Evolutionary conservation across 2,329 filamentous ascomycete genomes (phyloP), one percentile per base, ranked within the genome.

Genomic region (Fonsecaea multimorphosa): DNA sequence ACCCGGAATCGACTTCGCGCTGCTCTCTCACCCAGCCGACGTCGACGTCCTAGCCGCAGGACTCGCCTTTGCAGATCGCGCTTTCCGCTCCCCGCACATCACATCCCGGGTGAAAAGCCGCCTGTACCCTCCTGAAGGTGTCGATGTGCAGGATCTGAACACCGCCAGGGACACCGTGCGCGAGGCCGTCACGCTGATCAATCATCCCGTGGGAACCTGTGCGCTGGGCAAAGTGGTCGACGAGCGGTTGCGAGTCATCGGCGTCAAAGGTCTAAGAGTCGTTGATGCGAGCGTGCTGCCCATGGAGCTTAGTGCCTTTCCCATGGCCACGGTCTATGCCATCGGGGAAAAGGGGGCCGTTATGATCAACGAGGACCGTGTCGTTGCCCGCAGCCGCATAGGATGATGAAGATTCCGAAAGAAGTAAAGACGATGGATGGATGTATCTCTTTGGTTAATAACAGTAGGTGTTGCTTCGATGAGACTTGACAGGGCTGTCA

Each of bases 1-100:
- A 1, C 81, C 82, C 0, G 69, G 76, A 19, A 78, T 82, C 64
- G 76, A 84, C 66, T 80, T 82, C 0, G 78, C 78, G 59, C 83
- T 76, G 67, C 74, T 84, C 2, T 76, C 75, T 0, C 74, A 79
- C 34, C 68, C 76, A 19, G 75, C 78, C 0, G 81, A 84, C 63
- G 74, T 76, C 16, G 73, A 82, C 63, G 76, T 84, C 1, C 70
- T 80, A 22, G 72, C 73, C n/a, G 66, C 62, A 1, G 31, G 51
- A 8, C 34, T 68, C 9, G 59, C 56, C 6, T 36, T 67, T 9
- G 52, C 44, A 1, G 54, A 59, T 31, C 44, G 58, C n/a, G 46
- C 56, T 8, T 34, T 52, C 49, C 9, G 29, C 1, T 59, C 64
- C 1, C 27, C 40, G 27, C 55, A 32, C 7, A 24, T 63, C 12